Evolutionary conservation across 2,329 filamentous ascomycete species (phyloP), one percentile per base, ranked within the genome.

Genomic region (Calonectria leucothoes): DNA sequence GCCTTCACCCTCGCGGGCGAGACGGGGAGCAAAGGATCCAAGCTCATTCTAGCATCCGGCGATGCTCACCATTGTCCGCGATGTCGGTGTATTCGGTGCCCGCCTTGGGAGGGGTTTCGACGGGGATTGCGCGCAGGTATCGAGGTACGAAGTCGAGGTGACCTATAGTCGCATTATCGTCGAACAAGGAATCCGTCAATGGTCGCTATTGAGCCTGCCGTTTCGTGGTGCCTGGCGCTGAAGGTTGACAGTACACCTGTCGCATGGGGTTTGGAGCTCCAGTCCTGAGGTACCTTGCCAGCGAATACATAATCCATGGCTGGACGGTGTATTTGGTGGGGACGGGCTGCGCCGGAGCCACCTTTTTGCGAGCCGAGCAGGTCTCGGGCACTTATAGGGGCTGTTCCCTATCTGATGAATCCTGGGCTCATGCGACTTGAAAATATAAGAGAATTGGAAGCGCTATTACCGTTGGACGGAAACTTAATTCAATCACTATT

Each of bases 1-100:
- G 94, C 95, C 87, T 94, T 94, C 82, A 98, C 92, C 89, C 94
- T 94, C 87, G 95, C 96, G 83, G 95, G 95, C 85, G 96, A 94
- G 87, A 96, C 92, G 85, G 96, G 95, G 84, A 96, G 94, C 84
- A 98, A 91, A 85, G 94, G 93, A 88, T 98, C 96, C 86, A 94
- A 90, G 87, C 91, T 93, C 95, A 98, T 98, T 83, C 86, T 93
- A 89, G 85, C 86, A 89, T 87, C 82, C 83, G 84, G 72, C 78
- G 77, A 75, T 76, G 69, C 76, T 81, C 80, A 83, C 79, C 82
- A 83, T 84, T 75, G 75, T 82, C 80, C 74, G 75, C 75, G 71
- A 65, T 72, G 74, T 75, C 70, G 76, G 69, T 70, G 69, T 74
- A 64, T 64, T 71, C 69, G 72, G 66, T 71, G 66, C 69, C 77